Evolutionary conservation across 2,329 filamentous ascomycete genomes (phyloP).

Genomic region (Didymella exigua): DNA sequence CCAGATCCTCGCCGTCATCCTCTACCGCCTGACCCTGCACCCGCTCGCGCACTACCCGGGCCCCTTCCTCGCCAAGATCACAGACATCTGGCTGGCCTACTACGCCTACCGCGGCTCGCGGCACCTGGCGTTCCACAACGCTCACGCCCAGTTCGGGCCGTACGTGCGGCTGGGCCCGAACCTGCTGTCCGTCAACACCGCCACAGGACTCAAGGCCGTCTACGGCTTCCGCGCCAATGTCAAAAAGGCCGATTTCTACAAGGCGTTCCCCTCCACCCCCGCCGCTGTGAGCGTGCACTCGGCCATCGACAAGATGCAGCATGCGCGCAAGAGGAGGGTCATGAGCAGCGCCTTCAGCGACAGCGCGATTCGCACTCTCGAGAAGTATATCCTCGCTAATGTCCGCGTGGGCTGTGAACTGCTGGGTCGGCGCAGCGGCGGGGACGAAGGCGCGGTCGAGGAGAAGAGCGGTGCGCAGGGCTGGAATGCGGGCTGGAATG

Average conservation of each 20-base stretch:
- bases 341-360: constrained; percentile 56
- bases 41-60: constrained; percentile 53
- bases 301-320: constrained; percentile 53
- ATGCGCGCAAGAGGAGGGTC: constrained; percentile 55
- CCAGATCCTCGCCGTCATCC: constrained; percentile 34
- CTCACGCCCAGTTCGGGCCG: constrained; percentile 73
- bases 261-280: constrained; percentile 53
- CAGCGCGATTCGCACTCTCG: constrained; percentile 52
- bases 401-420: constrained; percentile 49
- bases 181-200: constrained; percentile 76
- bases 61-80: constrained; percentile 48
- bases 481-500: constrained; percentile 53
- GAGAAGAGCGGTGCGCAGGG: constrained; percentile 29
- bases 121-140: constrained; percentile 72
- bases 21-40: constrained; percentile 52
- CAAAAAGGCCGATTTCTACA: constrained; percentile 57
- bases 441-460: constrained; percentile 12
- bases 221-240: constrained; percentile 57
- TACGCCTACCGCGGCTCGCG: constrained; percentile 76
- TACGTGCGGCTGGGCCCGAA: constrained; percentile 80
- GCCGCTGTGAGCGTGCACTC: constrained; percentile 52
- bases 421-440: constrained; percentile 33
- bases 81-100: constrained; percentile 57
- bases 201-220: constrained; percentile 56
- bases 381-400: constrained; percentile 53